Evolutionary conservation across 208 protist genomes (phyloP), one percentile per base, ranked within the genome.

Genomic region (Leishmania aethiopica): DNA sequence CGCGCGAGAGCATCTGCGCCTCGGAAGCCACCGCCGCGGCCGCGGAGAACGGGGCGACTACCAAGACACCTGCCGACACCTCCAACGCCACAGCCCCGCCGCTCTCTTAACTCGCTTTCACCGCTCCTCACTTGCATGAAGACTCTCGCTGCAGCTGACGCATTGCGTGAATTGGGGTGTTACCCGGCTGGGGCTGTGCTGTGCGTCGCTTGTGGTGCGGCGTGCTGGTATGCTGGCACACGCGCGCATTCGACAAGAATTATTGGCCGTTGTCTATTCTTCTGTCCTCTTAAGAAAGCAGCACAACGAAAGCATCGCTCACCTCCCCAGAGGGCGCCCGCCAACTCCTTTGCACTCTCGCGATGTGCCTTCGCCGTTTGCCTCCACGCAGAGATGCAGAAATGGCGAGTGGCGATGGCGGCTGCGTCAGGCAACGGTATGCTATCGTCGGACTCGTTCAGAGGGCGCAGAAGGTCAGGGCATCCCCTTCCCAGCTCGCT

Each of bases 1-100:
- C 81, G 59, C 75, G 83, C 19, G 60, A 73, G 55, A 53, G 69
- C 57, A 55, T 66, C 28, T 51, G 53, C 1, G 28, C 49, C 45
- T 66, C 60, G 15, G 74, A 79, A 37, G 25, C 45, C 2, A 13
- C 15, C 1, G 40, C 51, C 32, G n/a, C 47, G 1, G 51, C 28
- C 1, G 4, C 45, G 13, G n/a, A 11, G 51, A 47, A 22, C 0
- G 5, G 17, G 15, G 11, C 47, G 28, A 28, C 49, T 42, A 32
- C 69, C 42, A 13, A 55, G 49, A 45, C n/a, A 62, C 17, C 45
- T 28, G 51, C 32, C 15, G 32, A 76, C n/a, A 60, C 72, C 25
- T 40, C 25, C 72, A 19, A 15, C n/a, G 49, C 4, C 42, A 51
- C 42, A 42, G 25, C 69, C 69, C 1, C 25, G 25, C 13, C 45